These are phyloP conservation scores for Phytopythium boreale DNA, from an alignment of 352 stramenopile genomes.

Conservation along the genomic window DNA sequence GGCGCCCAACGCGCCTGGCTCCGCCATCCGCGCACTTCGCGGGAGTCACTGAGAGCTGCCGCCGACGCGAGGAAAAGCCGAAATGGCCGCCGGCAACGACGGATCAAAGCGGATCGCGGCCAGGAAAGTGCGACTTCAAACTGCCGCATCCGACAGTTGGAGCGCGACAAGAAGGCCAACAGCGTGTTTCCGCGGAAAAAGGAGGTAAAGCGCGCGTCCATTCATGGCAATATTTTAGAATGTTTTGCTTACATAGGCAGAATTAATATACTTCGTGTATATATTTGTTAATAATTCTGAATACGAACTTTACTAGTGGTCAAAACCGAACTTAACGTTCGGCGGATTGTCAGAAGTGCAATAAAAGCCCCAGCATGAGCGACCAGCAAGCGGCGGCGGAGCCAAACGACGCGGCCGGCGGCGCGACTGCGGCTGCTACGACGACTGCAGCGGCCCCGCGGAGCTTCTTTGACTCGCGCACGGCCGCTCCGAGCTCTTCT, in stretches of 20 bases:
- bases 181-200: not conserved
- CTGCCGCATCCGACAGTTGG: constrained; percentile 6
- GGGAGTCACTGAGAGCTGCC: not conserved
- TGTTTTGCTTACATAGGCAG: not conserved
- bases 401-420: not conserved
- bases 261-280: not conserved
- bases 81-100: not conserved
- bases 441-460: constrained; percentile 11
- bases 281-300: not conserved
- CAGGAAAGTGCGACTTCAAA: not conserved
- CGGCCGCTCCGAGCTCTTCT: constrained; percentile 7
- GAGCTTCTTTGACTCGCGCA: constrained; percentile 49
- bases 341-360: too few species aligned
- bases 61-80: not conserved
- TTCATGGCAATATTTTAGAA: not conserved
- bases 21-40: not conserved
- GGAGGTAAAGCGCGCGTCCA: not conserved
- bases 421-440: not conserved
- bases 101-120: not conserved
- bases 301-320: too few species aligned
- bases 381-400: not conserved
- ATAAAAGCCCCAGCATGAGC: not conserved
- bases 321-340: not conserved
- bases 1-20: not conserved
- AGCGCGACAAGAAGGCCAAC: not conserved